phyloP scores from a whole-genome alignment of 441 rosid genomes.

The Cnidoscolus chayamansa region DNA sequence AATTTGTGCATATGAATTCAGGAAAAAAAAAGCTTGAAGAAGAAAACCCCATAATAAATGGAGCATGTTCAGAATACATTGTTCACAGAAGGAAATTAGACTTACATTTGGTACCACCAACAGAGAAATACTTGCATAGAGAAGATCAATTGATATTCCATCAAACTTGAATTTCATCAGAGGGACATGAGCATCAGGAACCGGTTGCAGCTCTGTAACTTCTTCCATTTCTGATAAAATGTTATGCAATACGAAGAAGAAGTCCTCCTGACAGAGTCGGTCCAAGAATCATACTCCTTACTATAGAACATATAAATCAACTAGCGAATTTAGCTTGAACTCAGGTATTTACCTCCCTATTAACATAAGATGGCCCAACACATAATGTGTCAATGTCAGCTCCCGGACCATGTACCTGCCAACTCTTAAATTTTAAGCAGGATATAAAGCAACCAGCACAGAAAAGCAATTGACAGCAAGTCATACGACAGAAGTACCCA shows the following conservation, averaged over 20 bases:
- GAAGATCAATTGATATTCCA: conserved; percentile 67
- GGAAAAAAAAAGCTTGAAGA: too few species aligned
- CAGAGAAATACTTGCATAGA: conserved; percentile 57
- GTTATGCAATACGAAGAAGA: conserved; percentile 54
- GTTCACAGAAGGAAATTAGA: background rate
- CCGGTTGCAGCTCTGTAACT: conserved; percentile 60
- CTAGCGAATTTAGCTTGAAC: background rate
- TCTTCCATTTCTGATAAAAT: conserved; percentile 56
- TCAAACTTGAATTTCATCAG: conserved; percentile 69
- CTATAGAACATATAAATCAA: conserved; percentile 5
- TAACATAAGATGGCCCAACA: conserved; percentile 69
- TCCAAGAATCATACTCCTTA: conserved; percentile 1
- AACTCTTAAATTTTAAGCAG: conserved; percentile 8
- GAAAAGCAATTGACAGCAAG: background rate
- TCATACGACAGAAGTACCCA: background rate
- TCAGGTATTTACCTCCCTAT: conserved; percentile 48
- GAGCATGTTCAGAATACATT: too few species aligned
- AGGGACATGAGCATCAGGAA: conserved; percentile 77
- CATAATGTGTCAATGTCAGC: conserved; percentile 68
- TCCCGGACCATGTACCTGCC: conserved; percentile 73
- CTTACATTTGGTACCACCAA: conserved; percentile 62
- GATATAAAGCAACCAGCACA: background rate
- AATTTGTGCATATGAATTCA: too few species aligned
- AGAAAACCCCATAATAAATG: too few species aligned
- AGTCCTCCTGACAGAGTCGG: conserved; percentile 47